Conservation (phyloP, 169 alveolate genomes). For the Plasmodium gallinaceum region DNA sequence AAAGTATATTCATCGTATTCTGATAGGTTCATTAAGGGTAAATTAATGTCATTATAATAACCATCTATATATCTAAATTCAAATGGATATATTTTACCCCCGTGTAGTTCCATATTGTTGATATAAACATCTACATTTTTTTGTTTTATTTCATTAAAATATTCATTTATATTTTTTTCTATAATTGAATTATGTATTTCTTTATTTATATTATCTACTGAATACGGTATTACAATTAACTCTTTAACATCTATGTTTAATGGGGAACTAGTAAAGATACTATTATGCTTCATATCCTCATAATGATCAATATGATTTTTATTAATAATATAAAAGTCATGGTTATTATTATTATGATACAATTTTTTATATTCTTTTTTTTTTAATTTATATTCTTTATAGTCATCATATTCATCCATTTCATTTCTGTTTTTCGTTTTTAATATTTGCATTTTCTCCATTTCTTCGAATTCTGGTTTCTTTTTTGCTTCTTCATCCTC, state of each 20-base stretch:
- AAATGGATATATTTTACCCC: slow-evolving; percentile 63
- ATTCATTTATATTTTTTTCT: slow-evolving; percentile 31
- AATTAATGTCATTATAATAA: slow-evolving; percentile 29
- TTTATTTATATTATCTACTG: slow-evolving; percentile 28
- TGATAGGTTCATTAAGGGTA: slow-evolving; percentile 50
- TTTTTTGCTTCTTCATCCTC: neutral
- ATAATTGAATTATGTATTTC: slow-evolving; percentile 11
- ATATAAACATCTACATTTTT: slow-evolving; percentile 33
- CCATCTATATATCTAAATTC: slow-evolving; percentile 61
- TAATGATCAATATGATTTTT: slow-evolving; percentile 37
- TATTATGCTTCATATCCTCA: slow-evolving; percentile 12
- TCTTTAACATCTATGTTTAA: slow-evolving; percentile 47
- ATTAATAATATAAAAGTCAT: neutral
- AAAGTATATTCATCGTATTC: slow-evolving; percentile 71
- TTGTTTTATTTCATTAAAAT: slow-evolving; percentile 57
- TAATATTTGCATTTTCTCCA: slow-evolving; percentile 1
- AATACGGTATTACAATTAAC: slow-evolving; percentile 60
- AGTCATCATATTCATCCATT: slow-evolving; percentile 25
- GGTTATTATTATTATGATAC: neutral
- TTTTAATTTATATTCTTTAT: slow-evolving; percentile 14
- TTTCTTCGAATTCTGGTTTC: neutral
- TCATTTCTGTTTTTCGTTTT: slow-evolving; percentile 10
- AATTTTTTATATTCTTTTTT: neutral
- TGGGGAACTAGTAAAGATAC: neutral
- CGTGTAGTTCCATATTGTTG: slow-evolving; percentile 69